These are phyloP conservation scores for Hemisphaericaspora nanyangensis DNA, from an alignment of 805 yeast species.

Conservation along the genomic window DNA sequence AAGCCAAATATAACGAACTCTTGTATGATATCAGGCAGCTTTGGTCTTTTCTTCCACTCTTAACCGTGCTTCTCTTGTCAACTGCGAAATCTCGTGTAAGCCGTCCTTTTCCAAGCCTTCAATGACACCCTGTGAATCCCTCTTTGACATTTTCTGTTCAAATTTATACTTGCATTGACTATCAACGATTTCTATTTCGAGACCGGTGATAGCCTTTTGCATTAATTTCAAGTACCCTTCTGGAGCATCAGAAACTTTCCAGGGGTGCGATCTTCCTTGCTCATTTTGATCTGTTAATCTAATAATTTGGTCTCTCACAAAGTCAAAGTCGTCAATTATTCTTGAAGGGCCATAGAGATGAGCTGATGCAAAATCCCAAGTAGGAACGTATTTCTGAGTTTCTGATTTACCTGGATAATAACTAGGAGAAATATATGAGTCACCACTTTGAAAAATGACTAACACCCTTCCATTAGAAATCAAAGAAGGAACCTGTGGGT, in stretches of 20 bases:
- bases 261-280: constrained; percentile 31
- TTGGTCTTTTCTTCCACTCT: constrained; percentile 12
- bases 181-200: constrained; percentile 46
- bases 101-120: constrained; percentile 43
- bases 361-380: constrained; percentile 62
- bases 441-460: constrained; percentile 49
- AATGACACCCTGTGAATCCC: constrained; percentile 51
- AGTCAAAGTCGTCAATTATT: constrained; percentile 41
- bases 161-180: constrained; percentile 55
- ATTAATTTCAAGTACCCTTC: constrained; percentile 38
- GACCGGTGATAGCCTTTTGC: constrained; percentile 52
- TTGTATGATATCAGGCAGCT: no score
- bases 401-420: constrained; percentile 56
- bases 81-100: constrained; percentile 22
- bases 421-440: constrained; percentile 54
- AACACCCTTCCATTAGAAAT: constrained; percentile 36
- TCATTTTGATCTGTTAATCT: constrained; percentile 48
- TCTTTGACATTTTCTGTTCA: constrained; percentile 44
- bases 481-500: constrained; percentile 47
- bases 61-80: constrained; percentile 17
- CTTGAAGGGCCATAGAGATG: constrained; percentile 52
- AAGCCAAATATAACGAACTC: no score
- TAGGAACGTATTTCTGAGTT: constrained; percentile 63
- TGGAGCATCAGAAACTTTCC: constrained; percentile 61
- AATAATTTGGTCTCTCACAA: constrained; percentile 43